Evolutionary conservation across 805 yeast genomes (phyloP).

Genomic region (Cyberlindnera lachancei): DNA sequence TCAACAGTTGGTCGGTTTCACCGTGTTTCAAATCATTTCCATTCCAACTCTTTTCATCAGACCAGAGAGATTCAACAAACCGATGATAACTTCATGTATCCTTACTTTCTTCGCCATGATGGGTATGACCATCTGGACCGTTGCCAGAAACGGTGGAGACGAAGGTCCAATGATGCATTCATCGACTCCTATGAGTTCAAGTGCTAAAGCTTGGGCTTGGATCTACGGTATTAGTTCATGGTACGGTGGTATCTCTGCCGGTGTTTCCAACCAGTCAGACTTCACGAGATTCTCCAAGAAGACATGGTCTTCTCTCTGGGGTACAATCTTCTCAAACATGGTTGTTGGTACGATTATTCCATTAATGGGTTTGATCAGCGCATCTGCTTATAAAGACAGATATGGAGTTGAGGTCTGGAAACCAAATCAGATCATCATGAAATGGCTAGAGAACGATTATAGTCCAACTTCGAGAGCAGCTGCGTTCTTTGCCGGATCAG

Average conservation of each 20-base stretch:
- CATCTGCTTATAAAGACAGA: conserved; percentile 25
- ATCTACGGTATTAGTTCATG: conserved; percentile 29
- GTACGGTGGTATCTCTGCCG: conserved; percentile 34
- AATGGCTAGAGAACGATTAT: conserved; percentile 31
- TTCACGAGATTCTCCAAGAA: conserved; percentile 29
- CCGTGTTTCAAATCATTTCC: conserved; percentile 35
- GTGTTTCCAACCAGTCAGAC: conserved; percentile 33
- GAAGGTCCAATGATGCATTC: conserved; percentile 1
- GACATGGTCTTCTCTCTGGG: conserved; percentile 18
- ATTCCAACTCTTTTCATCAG: conserved; percentile 32
- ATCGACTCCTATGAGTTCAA: background rate
- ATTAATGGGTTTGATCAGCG: conserved; percentile 29
- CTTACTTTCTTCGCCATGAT: conserved; percentile 32
- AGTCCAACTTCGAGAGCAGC: conserved; percentile 30
- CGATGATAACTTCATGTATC: conserved; percentile 27
- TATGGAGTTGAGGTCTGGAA: conserved; percentile 31
- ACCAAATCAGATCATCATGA: conserved; percentile 28
- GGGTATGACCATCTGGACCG: conserved; percentile 29
- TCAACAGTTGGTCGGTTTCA: conserved; percentile 34
- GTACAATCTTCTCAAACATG: conserved; percentile 22
- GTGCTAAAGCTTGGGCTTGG: conserved; percentile 29
- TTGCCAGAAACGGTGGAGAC: conserved; percentile 2
- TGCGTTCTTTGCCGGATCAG: conserved; percentile 29
- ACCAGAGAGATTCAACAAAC: conserved; percentile 34
- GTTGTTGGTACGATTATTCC: conserved; percentile 31